These are phyloP conservation scores for Eremomyces bilateralis DNA, from an alignment of 495 filamentous ascomycete species.

Conservation along the genomic window DNA sequence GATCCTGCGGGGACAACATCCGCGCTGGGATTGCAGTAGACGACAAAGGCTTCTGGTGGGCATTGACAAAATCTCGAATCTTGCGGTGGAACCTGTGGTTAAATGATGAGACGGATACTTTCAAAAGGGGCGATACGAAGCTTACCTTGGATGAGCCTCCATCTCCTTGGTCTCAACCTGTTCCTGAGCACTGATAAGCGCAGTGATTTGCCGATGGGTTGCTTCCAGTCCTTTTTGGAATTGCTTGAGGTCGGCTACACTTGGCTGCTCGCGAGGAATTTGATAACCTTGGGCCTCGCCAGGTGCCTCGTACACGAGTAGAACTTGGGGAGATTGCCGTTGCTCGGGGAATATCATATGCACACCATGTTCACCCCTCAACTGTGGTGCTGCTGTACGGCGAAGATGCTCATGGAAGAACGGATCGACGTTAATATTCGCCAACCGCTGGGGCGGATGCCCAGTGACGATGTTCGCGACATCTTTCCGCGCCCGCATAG, in stretches of 20 bases:
- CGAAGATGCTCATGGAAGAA: slow-evolving; percentile 69
- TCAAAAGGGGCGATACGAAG: too few relatives aligned
- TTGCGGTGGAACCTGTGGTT: slow-evolving; percentile 71
- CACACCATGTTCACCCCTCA: slow-evolving; percentile 58
- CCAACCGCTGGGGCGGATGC: slow-evolving; percentile 56
- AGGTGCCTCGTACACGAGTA: slow-evolving; percentile 68
- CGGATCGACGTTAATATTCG: slow-evolving; percentile 50
- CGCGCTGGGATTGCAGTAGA: slow-evolving; percentile 51
- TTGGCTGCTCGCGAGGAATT: slow-evolving; percentile 38
- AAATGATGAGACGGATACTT: too few relatives aligned
- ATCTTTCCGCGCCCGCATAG: slow-evolving; percentile 55
- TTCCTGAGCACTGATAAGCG: slow-evolving; percentile 47
- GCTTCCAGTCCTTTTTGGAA: slow-evolving; percentile 52
- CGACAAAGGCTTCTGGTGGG: slow-evolving; percentile 45
- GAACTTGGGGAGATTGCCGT: slow-evolving; percentile 37
- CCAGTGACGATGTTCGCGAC: slow-evolving; percentile 59
- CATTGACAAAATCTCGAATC: slow-evolving; percentile 51
- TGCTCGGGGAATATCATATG: slow-evolving; percentile 51
- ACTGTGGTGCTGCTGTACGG: slow-evolving; percentile 34
- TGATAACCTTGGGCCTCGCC: slow-evolving; percentile 35
- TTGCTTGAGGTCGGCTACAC: slow-evolving; percentile 32
- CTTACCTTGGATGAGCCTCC: slow-evolving; percentile 45
- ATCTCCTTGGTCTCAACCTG: slow-evolving; percentile 42
- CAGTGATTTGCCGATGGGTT: slow-evolving; percentile 47
- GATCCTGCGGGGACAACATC: slow-evolving; percentile 29